phyloP scores from a whole-genome alignment of 192 early-diverging fungal genomes.

The Coemansia sp. region DNA sequence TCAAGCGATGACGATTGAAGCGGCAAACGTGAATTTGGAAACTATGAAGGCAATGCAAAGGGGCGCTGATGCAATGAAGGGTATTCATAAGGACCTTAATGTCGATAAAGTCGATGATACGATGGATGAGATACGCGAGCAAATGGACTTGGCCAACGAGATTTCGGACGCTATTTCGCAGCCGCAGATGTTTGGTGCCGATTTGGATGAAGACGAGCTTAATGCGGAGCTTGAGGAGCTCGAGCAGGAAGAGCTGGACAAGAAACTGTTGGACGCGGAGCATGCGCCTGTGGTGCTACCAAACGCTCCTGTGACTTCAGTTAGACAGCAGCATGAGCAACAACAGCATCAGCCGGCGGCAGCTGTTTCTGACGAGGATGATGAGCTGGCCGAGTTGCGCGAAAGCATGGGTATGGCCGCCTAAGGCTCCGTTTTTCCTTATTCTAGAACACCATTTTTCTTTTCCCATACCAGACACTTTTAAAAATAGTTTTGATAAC shows the following conservation, averaged over 20 bases:
- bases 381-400: slow-evolving; percentile 49
- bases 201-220: slow-evolving; percentile 93
- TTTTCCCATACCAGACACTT: background rate
- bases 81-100: slow-evolving; percentile 79
- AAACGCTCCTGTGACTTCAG: slow-evolving; percentile 44
- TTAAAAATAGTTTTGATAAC: background rate
- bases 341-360: slow-evolving; percentile 4
- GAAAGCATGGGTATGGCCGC: slow-evolving; percentile 47
- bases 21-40: slow-evolving; percentile 92
- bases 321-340: background rate
- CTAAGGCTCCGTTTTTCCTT: slow-evolving; percentile 6
- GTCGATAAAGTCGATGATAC: slow-evolving; percentile 94
- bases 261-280: slow-evolving; percentile 75
- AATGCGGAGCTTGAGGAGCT: slow-evolving; percentile 85
- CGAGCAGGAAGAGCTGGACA: slow-evolving; percentile 92
- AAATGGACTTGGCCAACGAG: slow-evolving; percentile 96
- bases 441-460: background rate
- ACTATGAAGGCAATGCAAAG: slow-evolving; percentile 93
- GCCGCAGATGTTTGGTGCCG: slow-evolving; percentile 83
- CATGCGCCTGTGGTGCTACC: slow-evolving; percentile 64
- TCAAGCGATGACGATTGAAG: slow-evolving; percentile 95
- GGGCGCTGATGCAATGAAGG: slow-evolving; percentile 91
- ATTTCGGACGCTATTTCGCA: slow-evolving; percentile 90
- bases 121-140: slow-evolving; percentile 97
- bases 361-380: slow-evolving; percentile 31